Evolutionary conservation across 441 rosid genomes (phyloP), one percentile per base, ranked within the genome.

Genomic region (Manihot esculenta): DNA sequence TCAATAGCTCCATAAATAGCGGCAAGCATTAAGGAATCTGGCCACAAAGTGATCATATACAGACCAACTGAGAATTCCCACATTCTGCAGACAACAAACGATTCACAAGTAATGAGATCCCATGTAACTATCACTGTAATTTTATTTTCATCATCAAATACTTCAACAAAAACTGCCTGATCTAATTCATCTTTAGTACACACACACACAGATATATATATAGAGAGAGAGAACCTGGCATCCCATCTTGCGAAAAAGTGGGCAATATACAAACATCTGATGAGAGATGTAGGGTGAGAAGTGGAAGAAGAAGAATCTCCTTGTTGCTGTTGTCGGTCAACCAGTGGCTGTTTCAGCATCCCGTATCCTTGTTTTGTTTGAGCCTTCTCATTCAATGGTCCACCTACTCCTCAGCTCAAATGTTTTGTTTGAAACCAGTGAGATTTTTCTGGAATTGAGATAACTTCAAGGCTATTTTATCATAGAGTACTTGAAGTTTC

Each of bases 201-300:
- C 42, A 38, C 7, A 38, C 9, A 38, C 9, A 38, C 9, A 38
- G 0, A 38, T 38, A 38, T 7, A 38, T 7, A 38, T 7, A 7
- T 38, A 62, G 35, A 62, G 42, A 26, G 7, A 44, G 7, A 14
- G 8, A 70, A 90, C 98, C 97, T 93, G 75, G 91, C 87, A 47
- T 89, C 87, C 96, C 97, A 93, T 91, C 98, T 82, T 17, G 97
- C 94, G 49, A 93, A 84, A 84, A 93, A 91, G 56, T 91, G 86
- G 60, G 81, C 98, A 15, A 78, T 24, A 77, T 91, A 91, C 47
- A 93, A 77, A 62, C 73, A 81, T 44, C 72, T 80, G 67, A 87
- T 51, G 7, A 88, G 84, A 76, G 79, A 77, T 27, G 66, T 38
- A 38, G 42, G 42, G 1, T 38, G 9, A 49, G 72, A 55, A 7